Conservation (phyloP, 331 rosid genomes). For the Quercus phellos region DNA sequence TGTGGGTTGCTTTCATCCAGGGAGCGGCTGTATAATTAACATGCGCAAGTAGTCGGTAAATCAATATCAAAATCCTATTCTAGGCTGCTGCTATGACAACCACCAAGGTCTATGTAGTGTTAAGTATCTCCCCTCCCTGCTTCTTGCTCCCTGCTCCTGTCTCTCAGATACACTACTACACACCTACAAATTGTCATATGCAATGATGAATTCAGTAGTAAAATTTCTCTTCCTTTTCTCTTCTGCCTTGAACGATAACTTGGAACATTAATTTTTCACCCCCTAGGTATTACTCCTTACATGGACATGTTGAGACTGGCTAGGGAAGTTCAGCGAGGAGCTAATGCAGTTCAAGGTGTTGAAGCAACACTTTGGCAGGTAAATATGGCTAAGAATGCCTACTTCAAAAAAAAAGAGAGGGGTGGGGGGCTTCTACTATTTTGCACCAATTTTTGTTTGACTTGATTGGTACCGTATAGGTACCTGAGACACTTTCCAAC, state of each 20-base stretch:
- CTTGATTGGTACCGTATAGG: constrained; percentile 48
- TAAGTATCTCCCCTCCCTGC: constrained; percentile 27
- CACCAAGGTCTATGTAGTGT: constrained; percentile 77
- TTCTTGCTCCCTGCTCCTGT: neutral
- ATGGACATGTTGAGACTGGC: constrained; percentile 92
- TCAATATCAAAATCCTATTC: constrained; percentile 21
- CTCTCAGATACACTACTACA: neutral
- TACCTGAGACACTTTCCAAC: constrained; percentile 79
- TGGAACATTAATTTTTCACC: neutral
- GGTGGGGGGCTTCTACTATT: neutral
- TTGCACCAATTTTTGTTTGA: constrained; percentile 6
- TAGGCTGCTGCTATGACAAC: constrained; percentile 41
- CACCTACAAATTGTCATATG: neutral
- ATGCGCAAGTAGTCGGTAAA: constrained; percentile 12
- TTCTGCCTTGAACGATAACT: neutral
- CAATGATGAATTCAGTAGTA: neutral
- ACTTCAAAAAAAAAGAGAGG: neutral
- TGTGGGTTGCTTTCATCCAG: constrained; percentile 19
- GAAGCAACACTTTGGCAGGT: constrained; percentile 91
- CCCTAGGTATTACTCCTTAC: constrained; percentile 72
- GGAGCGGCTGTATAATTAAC: neutral
- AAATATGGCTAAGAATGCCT: constrained; percentile 9
- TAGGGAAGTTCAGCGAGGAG: constrained; percentile 70
- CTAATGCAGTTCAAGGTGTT: constrained; percentile 73
- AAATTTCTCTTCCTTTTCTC: neutral